A percentile compares a stretch with the other conserved stretches of the same genome.
Conservation (phyloP, 345 rosid species). For the Psidium guajava region DNA sequence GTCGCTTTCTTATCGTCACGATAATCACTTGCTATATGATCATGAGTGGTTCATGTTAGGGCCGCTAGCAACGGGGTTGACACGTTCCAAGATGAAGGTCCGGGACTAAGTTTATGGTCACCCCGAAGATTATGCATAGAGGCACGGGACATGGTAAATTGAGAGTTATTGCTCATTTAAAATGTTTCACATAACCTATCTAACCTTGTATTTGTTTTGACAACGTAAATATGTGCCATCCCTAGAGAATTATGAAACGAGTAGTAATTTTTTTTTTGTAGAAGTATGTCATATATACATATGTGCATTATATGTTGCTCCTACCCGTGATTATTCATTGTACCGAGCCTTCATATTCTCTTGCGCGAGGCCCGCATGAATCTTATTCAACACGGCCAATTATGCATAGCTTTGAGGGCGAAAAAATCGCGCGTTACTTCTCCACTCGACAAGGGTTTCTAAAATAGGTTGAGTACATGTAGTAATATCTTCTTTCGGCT, state of each 20-base stretch:
- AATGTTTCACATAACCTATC: not conserved
- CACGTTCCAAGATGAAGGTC: not conserved
- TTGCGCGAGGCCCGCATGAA: not conserved
- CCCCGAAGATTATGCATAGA: not conserved
- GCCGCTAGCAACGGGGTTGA: not conserved
- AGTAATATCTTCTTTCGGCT: not conserved
- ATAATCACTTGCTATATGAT: not conserved
- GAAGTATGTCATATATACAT: not conserved
- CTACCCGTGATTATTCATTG: not conserved
- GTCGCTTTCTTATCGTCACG: not conserved
- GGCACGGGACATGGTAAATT: not conserved
- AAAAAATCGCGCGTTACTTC: not conserved
- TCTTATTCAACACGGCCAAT: not conserved
- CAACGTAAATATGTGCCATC: not conserved
- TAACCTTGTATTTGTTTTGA: not conserved
- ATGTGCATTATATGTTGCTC: not conserved
- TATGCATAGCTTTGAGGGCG: not conserved
- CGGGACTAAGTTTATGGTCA: not conserved
- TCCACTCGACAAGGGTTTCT: not conserved
- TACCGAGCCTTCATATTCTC: not conserved
- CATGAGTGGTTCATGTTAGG: not conserved
- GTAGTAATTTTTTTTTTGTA: not conserved
- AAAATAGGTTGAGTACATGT: not conserved
- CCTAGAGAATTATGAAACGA: not conserved
- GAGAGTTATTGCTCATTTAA: not conserved